These are phyloP conservation scores for Prunus mume DNA, from an alignment of 306 rosid species.

Conservation along the genomic window DNA sequence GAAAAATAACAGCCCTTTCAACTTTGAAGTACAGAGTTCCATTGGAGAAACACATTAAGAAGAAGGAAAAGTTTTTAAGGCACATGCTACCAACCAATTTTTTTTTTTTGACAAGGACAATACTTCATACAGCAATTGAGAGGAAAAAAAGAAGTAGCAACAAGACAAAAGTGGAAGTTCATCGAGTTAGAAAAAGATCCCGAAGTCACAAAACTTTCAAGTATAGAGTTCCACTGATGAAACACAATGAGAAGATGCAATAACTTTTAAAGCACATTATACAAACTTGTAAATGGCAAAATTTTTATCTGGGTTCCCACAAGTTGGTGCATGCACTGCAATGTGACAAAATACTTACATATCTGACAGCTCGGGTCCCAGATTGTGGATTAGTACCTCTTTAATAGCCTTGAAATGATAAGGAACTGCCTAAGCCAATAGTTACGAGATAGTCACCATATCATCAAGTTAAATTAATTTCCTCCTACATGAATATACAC, in stretches of 20 bases:
- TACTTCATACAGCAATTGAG: not conserved
- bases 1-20: not conserved
- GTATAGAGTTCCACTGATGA: not conserved
- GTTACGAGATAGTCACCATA: slow-evolving; percentile 28
- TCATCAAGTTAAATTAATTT: slow-evolving; percentile 11
- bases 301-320: not conserved
- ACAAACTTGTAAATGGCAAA: not conserved
- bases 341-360: slow-evolving; percentile 43
- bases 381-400: slow-evolving; percentile 50
- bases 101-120: not conserved
- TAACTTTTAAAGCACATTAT: not conserved
- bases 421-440: slow-evolving; percentile 69
- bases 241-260: not conserved
- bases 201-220: slow-evolving; percentile 5
- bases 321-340: not conserved
- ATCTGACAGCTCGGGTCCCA: slow-evolving; percentile 61
- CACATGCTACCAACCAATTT: not conserved
- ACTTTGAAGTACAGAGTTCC: not conserved
- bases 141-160: not conserved
- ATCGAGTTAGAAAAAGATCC: slow-evolving; percentile 44
- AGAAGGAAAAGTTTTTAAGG: not conserved
- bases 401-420: slow-evolving; percentile 56
- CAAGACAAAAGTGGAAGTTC: slow-evolving; percentile 40
- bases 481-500: not conserved
- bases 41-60: not conserved